These are phyloP conservation scores for Vitis amurensis DNA, from an alignment of 164 flowering plant genomes.

Conservation along the genomic window DNA sequence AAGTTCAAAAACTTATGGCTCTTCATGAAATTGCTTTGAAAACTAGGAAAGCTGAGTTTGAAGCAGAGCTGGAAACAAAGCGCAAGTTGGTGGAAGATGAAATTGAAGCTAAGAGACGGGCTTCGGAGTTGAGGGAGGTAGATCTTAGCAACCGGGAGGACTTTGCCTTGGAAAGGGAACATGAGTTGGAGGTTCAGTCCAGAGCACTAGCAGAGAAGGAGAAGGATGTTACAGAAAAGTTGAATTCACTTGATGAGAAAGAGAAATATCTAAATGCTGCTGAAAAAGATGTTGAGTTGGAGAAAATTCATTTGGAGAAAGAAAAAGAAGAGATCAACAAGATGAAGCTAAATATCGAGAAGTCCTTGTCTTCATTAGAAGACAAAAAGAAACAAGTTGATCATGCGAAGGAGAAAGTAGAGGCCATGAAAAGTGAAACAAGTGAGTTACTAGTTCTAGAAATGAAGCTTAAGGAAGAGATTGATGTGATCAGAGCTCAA, in stretches of 20 bases:
- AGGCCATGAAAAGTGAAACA: conserved; percentile 64
- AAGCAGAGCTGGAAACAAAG: conserved; percentile 58
- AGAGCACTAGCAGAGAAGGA: conserved; percentile 54
- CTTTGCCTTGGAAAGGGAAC: conserved; percentile 49
- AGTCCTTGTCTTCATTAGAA: conserved; percentile 46
- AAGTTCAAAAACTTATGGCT: conserved; percentile 47
- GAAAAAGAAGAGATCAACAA: conserved; percentile 56
- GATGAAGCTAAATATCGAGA: conserved; percentile 48
- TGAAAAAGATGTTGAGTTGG: conserved; percentile 51
- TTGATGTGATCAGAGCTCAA: conserved; percentile 75
- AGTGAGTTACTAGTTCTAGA: conserved; percentile 63
- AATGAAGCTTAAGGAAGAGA: conserved; percentile 81
- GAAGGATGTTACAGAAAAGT: conserved; percentile 48
- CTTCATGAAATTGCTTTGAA: conserved; percentile 55
- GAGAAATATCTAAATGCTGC: conserved; percentile 45
- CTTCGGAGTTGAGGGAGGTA: conserved; percentile 76
- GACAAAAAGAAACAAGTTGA: conserved; percentile 50
- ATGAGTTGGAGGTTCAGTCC: conserved; percentile 57
- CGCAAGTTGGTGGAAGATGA: conserved; percentile 69
- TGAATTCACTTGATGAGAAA: conserved; percentile 47
- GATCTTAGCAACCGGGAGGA: conserved; percentile 74
- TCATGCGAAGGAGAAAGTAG: conserved; percentile 52
- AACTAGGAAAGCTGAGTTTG: conserved; percentile 51
- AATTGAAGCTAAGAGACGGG: conserved; percentile 69
- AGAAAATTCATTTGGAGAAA: conserved; percentile 38